Conservation (phyloP, 1,284 basidiomycete genomes). For the Ustilago trichophora region DNA sequence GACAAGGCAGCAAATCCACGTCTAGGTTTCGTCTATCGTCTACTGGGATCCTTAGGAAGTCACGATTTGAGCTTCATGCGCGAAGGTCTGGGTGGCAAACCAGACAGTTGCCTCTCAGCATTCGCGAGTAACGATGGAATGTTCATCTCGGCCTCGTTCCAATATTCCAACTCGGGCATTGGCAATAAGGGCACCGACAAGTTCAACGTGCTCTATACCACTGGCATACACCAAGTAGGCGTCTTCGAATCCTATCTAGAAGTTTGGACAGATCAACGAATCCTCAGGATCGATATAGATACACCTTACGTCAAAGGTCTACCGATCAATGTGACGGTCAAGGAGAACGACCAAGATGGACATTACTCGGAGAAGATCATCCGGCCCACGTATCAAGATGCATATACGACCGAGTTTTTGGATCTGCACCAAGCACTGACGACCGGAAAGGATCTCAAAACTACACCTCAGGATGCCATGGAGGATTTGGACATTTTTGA, state of each 20-base stretch:
- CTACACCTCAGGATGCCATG: slow-evolving; percentile 43
- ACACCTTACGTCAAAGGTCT: slow-evolving; percentile 68
- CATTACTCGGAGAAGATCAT: slow-evolving; percentile 53
- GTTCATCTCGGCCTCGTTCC: slow-evolving; percentile 50
- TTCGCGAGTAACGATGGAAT: slow-evolving; percentile 44
- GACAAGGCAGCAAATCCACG: slow-evolving; percentile 40
- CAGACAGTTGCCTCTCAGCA: slow-evolving; percentile 27
- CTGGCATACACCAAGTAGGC: slow-evolving; percentile 62
- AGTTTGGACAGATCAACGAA: slow-evolving; percentile 67
- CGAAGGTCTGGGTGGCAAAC: slow-evolving; percentile 58
- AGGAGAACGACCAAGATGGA: slow-evolving; percentile 59
- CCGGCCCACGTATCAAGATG: slow-evolving; percentile 68
- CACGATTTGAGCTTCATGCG: slow-evolving; percentile 69
- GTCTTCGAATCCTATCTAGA: slow-evolving; percentile 69
- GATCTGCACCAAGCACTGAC: slow-evolving; percentile 63
- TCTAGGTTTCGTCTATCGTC: slow-evolving; percentile 59
- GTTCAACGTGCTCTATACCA: slow-evolving; percentile 48
- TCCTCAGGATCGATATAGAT: slow-evolving; percentile 66
- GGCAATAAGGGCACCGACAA: slow-evolving; percentile 18
- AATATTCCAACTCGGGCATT: slow-evolving; percentile 18
- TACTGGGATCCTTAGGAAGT: slow-evolving; percentile 65
- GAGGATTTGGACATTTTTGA: slow-evolving; percentile 66
- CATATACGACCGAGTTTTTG: slow-evolving; percentile 67
- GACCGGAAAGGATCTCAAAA: slow-evolving; percentile 27
- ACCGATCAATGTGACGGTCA: slow-evolving; percentile 67